phyloP scores from a whole-genome alignment of 352 stramenopile genomes.

The Phytophthora sansomeana region DNA sequence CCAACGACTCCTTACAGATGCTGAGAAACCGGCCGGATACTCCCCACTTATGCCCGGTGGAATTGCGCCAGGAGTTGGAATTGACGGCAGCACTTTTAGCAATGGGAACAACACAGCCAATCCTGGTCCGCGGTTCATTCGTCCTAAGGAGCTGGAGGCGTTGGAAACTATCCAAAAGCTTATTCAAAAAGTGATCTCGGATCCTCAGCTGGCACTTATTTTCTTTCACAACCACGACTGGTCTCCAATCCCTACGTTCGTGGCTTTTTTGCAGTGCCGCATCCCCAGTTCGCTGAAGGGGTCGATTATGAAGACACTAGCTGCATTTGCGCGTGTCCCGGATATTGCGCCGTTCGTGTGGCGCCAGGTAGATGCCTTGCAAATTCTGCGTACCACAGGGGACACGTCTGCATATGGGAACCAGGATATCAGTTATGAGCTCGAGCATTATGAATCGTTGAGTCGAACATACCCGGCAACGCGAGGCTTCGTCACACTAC shows the following conservation, averaged over 20 bases:
- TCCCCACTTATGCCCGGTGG: slow-evolving; percentile 46
- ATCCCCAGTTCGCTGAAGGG: slow-evolving; percentile 88
- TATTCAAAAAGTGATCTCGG: slow-evolving; percentile 80
- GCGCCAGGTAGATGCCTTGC: slow-evolving; percentile 84
- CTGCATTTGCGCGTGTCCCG: slow-evolving; percentile 75
- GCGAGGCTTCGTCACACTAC: slow-evolving; percentile 73
- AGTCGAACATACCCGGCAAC: slow-evolving; percentile 83
- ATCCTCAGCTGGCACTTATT: slow-evolving; percentile 77
- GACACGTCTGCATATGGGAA: slow-evolving; percentile 69
- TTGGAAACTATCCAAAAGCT: slow-evolving; percentile 83
- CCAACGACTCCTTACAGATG: slow-evolving; percentile 77
- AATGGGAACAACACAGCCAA: slow-evolving; percentile 29
- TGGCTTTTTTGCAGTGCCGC: slow-evolving; percentile 83
- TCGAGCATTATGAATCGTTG: slow-evolving; percentile 87
- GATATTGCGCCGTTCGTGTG: slow-evolving; percentile 87
- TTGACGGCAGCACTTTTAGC: slow-evolving; percentile 39
- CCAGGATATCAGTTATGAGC: slow-evolving; percentile 85
- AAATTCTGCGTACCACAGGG: slow-evolving; percentile 82
- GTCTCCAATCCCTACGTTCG: slow-evolving; percentile 84
- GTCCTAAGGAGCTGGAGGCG: slow-evolving; percentile 83
- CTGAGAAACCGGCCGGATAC: slow-evolving; percentile 59
- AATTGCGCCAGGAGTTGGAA: slow-evolving; percentile 37
- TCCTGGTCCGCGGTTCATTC: slow-evolving; percentile 74
- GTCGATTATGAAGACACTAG: slow-evolving; percentile 86
- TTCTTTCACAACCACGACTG: slow-evolving; percentile 91